phyloP scores from a whole-genome alignment of 2,329 filamentous ascomycete genomes.

The Exophiala xenobiotica region DNA sequence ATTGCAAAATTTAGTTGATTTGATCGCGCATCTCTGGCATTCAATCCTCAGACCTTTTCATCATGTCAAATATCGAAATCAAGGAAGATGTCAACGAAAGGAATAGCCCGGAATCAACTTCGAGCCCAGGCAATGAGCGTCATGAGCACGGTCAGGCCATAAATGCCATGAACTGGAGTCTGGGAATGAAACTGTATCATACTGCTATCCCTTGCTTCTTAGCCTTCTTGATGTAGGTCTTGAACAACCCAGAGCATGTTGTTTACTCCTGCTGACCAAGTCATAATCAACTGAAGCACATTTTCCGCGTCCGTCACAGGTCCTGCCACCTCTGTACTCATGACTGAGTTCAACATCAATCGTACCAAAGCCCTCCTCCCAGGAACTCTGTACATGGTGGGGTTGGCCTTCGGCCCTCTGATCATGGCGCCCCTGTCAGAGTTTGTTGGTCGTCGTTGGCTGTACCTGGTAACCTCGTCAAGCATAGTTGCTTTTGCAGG shows the following conservation, averaged over 20 bases:
- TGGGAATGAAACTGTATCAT: slow-evolving; percentile 24
- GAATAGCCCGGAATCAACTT: background rate
- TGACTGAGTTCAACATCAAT: slow-evolving; percentile 33
- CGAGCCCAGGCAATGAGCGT: background rate
- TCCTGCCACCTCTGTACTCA: slow-evolving; percentile 54
- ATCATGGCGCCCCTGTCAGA: slow-evolving; percentile 38
- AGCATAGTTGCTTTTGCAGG: slow-evolving; percentile 36
- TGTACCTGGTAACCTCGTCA: slow-evolving; percentile 37
- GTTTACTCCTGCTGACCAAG: slow-evolving; percentile 11
- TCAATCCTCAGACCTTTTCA: background rate
- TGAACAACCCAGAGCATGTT: slow-evolving; percentile 2
- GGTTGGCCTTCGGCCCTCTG: slow-evolving; percentile 38
- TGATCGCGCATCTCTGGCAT: background rate
- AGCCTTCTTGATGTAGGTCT: slow-evolving; percentile 24
- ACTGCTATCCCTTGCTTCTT: slow-evolving; percentile 24
- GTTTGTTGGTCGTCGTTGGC: slow-evolving; percentile 34
- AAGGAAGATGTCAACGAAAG: background rate
- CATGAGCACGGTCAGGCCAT: slow-evolving; percentile 8
- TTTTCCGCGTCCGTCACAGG: slow-evolving; percentile 33
- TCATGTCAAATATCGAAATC: background rate
- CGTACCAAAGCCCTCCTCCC: slow-evolving; percentile 32
- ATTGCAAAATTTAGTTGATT: background rate
- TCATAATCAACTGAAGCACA: slow-evolving; percentile 6
- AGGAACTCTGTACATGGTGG: slow-evolving; percentile 37
- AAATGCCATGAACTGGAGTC: slow-evolving; percentile 21